These are phyloP conservation scores for Penicillium atrosanguineum DNA, from an alignment of 495 filamentous ascomycete genomes.

Conservation along the genomic window DNA sequence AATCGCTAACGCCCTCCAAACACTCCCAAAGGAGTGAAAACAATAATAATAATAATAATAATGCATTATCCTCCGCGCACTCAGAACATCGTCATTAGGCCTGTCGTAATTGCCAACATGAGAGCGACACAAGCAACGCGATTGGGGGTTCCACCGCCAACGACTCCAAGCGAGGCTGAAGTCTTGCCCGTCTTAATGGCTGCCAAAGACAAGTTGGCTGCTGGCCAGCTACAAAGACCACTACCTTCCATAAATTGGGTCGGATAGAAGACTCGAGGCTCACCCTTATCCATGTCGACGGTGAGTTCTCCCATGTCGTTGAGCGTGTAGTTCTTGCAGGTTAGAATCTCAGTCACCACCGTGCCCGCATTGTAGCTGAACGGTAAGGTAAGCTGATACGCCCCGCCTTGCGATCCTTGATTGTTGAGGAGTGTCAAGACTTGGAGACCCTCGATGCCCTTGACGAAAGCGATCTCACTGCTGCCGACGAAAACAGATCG, in stretches of 20 bases:
- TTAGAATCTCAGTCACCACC: slow-evolving; percentile 47
- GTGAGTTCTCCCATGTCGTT: slow-evolving; percentile 43
- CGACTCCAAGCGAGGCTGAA: background rate
- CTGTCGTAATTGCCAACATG: background rate
- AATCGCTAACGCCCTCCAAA: background rate
- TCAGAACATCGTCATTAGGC: background rate
- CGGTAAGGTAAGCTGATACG: slow-evolving; percentile 44
- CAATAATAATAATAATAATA: background rate
- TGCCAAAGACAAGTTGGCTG: slow-evolving; percentile 11
- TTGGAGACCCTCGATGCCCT: slow-evolving; percentile 55
- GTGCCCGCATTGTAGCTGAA: slow-evolving; percentile 35
- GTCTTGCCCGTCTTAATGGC: slow-evolving; percentile 12
- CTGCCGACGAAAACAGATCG: slow-evolving; percentile 52
- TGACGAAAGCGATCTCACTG: slow-evolving; percentile 59
- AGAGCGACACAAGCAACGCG: background rate
- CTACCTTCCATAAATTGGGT: slow-evolving; percentile 28
- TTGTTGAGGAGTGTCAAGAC: slow-evolving; percentile 61
- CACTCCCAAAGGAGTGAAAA: background rate
- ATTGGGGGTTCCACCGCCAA: background rate
- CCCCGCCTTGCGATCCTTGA: slow-evolving; percentile 42
- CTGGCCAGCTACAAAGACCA: slow-evolving; percentile 35
- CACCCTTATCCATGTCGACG: slow-evolving; percentile 45
- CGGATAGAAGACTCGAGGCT: slow-evolving; percentile 49
- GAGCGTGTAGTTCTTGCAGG: slow-evolving; percentile 43
- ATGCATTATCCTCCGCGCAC: background rate